phyloP scores from a whole-genome alignment of 2,329 filamentous ascomycete species.

The Claviceps pazoutovae region DNA sequence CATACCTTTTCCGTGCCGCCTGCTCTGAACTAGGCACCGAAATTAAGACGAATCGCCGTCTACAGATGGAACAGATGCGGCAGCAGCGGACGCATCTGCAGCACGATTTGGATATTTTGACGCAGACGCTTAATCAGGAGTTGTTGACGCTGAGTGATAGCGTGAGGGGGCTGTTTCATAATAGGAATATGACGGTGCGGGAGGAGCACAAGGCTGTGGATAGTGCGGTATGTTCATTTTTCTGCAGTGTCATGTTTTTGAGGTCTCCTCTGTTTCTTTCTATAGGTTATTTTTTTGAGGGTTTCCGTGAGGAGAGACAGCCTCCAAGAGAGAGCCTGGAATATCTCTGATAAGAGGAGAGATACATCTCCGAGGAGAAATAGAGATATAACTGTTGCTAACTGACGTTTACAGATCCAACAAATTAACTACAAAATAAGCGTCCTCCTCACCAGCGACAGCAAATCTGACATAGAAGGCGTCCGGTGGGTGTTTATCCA shows the following conservation, averaged over 20 bases:
- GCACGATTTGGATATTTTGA: slow-evolving; percentile 88
- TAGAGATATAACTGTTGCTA: background rate
- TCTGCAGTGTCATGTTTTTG: too few species aligned
- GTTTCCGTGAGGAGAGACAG: background rate
- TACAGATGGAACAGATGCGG: slow-evolving; percentile 67
- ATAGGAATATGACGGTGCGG: slow-evolving; percentile 81
- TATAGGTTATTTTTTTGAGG: too few species aligned
- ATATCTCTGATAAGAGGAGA: background rate
- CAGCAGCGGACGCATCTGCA: slow-evolving; percentile 75
- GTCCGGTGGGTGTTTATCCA: slow-evolving; percentile 72
- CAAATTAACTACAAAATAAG: slow-evolving; percentile 95
- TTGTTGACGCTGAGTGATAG: slow-evolving; percentile 71
- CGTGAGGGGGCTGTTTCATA: slow-evolving; percentile 91
- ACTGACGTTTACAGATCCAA: slow-evolving; percentile 51
- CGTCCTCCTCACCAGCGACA: slow-evolving; percentile 75
- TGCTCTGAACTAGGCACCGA: slow-evolving; percentile 86
- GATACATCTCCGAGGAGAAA: background rate
- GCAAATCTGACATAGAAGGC: slow-evolving; percentile 81
- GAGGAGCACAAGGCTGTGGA: slow-evolving; percentile 80
- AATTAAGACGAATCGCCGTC: slow-evolving; percentile 62
- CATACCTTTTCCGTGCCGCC: slow-evolving; percentile 85
- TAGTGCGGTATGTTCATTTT: slow-evolving; percentile 44
- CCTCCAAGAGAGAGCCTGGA: background rate
- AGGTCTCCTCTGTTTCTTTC: too few species aligned
- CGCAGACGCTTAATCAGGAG: slow-evolving; percentile 75